These are phyloP conservation scores for Phaffomyces antillensis DNA, from an alignment of 805 yeast species.

Conservation along the genomic window DNA sequence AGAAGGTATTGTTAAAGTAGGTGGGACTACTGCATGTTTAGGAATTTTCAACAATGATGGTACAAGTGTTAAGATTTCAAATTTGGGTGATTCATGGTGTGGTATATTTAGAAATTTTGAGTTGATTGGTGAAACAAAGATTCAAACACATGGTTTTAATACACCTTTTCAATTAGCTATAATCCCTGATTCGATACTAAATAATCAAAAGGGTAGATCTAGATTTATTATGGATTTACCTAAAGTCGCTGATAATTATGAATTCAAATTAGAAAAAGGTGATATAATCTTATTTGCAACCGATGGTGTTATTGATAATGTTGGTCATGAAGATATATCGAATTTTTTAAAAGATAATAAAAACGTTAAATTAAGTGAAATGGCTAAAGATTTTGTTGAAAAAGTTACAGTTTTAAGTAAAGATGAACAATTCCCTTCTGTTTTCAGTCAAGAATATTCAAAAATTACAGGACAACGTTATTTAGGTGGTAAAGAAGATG, in stretches of 20 bases:
- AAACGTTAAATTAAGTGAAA: constrained; percentile 31
- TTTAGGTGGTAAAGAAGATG: constrained; percentile 94
- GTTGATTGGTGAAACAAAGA: constrained; percentile 57
- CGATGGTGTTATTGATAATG: constrained; percentile 90
- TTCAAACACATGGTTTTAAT: constrained; percentile 82
- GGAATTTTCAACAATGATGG: constrained; percentile 61
- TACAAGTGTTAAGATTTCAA: constrained; percentile 49
- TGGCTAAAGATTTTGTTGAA: constrained; percentile 51
- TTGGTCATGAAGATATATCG: constrained; percentile 65
- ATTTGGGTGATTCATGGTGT: constrained; percentile 94
- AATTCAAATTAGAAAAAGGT: constrained; percentile 55
- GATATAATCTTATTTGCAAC: constrained; percentile 85
- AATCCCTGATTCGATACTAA: constrained; percentile 57
- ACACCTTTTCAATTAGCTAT: constrained; percentile 90
- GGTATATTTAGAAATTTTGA: constrained; percentile 67
- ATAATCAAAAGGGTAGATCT: constrained; percentile 40
- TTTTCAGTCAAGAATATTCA: constrained; percentile 74
- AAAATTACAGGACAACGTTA: constrained; percentile 60
- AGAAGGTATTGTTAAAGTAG: constrained; percentile 67
- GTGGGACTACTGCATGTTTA: constrained; percentile 89
- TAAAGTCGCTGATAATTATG: constrained; percentile 55
- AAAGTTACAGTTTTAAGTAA: constrained; percentile 64
- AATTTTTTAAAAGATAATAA: constrained; percentile 51
- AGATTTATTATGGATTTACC: constrained; percentile 71
- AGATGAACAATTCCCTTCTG: constrained; percentile 71